A percentile compares a stretch with the other conserved stretches of the same genome.
Conservation (phyloP, 2,329 filamentous ascomycete species). For the Aureobasidium subglaciale region DNA sequence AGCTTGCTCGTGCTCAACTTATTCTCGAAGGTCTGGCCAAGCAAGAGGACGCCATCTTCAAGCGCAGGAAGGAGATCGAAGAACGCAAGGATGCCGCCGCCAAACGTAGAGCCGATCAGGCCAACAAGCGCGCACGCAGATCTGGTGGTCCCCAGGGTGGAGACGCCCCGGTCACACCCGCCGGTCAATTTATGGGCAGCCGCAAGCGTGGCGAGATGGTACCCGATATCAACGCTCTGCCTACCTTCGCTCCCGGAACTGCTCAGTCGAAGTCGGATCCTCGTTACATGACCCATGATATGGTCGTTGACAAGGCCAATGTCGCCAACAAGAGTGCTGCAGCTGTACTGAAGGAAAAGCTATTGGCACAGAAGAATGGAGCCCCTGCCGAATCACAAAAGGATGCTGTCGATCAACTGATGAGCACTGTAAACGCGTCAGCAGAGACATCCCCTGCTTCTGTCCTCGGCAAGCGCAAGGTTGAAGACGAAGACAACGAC, state of each 20-base stretch:
- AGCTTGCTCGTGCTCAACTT: slow-evolving; percentile 76
- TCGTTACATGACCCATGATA: slow-evolving; percentile 69
- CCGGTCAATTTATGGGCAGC: slow-evolving; percentile 19
- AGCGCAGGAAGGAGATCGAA: slow-evolving; percentile 75
- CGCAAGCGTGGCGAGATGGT: slow-evolving; percentile 25
- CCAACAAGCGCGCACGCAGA: slow-evolving; percentile 20
- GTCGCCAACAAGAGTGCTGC: slow-evolving; percentile 91
- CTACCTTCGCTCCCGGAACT: slow-evolving; percentile 51
- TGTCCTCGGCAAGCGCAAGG: slow-evolving; percentile 68
- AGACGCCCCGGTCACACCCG: slow-evolving; percentile 26
- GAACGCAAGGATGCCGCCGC: slow-evolving; percentile 74
- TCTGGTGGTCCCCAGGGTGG: slow-evolving; percentile 25
- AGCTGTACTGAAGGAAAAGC: slow-evolving; percentile 73
- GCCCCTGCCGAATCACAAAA: slow-evolving; percentile 24
- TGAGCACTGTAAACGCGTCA: slow-evolving; percentile 14
- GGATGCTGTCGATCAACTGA: slow-evolving; percentile 18
- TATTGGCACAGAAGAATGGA: slow-evolving; percentile 47
- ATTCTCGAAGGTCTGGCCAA: slow-evolving; percentile 84
- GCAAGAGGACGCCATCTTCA: slow-evolving; percentile 91
- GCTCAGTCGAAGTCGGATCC: slow-evolving; percentile 45
- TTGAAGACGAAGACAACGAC: slow-evolving; percentile 52
- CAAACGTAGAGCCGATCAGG: slow-evolving; percentile 63
- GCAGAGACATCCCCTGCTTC: slow-evolving; percentile 36
- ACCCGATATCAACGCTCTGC: slow-evolving; percentile 38
- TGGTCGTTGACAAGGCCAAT: slow-evolving; percentile 72